Percentiles rank a stretch among this genome's conserved stretches.
Evolutionary conservation across 2,329 filamentous ascomycete genomes (phyloP).

Genomic region (Basipetospora chlamydospora): DNA sequence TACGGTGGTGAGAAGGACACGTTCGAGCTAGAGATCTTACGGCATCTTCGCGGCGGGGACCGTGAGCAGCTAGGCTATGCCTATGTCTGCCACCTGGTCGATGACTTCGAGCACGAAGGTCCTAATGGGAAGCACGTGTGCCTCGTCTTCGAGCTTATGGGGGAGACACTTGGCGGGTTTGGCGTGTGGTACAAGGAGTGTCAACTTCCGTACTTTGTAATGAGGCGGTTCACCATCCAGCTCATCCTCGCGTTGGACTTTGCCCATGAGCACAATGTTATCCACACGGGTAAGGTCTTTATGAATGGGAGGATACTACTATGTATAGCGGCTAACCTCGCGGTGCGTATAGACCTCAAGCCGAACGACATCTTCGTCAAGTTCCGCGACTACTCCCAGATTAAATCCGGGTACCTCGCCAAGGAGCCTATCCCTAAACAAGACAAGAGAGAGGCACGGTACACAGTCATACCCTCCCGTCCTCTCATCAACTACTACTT

Average conservation of each 20-base stretch:
- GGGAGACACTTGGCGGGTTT: slow-evolving; percentile 24
- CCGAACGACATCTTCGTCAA: slow-evolving; percentile 13
- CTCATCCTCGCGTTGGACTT: slow-evolving; percentile 10
- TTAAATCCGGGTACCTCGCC: too few species aligned
- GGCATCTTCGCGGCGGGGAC: slow-evolving; percentile 7
- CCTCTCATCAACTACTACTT: slow-evolving; percentile 9
- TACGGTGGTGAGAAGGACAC: slow-evolving; percentile 7
- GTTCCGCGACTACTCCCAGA: slow-evolving; percentile 7
- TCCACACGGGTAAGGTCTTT: slow-evolving; percentile 14
- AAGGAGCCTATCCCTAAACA: too few species aligned
- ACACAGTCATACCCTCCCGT: slow-evolving; percentile 6
- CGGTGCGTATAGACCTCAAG: slow-evolving; percentile 13
- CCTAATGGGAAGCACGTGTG: slow-evolving; percentile 17
- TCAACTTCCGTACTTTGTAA: slow-evolving; percentile 8
- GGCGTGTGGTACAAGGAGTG: slow-evolving; percentile 10
- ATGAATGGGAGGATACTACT: too few species aligned
- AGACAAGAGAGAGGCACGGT: slow-evolving; percentile 7
- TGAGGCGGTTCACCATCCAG: slow-evolving; percentile 10
- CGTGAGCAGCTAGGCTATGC: slow-evolving; percentile 14
- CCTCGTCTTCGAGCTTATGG: slow-evolving; percentile 21
- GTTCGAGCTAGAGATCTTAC: slow-evolving; percentile 11
- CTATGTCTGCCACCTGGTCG: slow-evolving; percentile 16
- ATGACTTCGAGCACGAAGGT: slow-evolving; percentile 16
- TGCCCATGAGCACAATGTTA: slow-evolving; percentile 10
- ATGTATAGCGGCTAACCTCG: too few species aligned